These are phyloP conservation scores for Celoporthe dispersa DNA, from an alignment of 2,329 filamentous ascomycete genomes.

Conservation along the genomic window DNA sequence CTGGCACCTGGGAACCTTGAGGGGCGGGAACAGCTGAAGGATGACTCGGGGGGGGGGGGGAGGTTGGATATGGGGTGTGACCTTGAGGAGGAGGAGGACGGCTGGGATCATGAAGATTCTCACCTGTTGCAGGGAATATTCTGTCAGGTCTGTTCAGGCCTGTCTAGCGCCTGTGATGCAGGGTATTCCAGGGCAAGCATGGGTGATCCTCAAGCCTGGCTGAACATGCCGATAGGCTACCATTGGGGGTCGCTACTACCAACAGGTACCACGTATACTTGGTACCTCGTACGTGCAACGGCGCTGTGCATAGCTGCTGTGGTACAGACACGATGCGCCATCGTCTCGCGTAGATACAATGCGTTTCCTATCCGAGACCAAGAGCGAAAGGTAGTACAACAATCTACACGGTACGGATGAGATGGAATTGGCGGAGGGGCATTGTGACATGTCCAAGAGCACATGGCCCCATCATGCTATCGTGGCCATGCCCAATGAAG, in stretches of 20 bases:
- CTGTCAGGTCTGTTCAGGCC: not conserved
- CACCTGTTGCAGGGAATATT: not conserved
- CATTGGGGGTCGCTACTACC: no score
- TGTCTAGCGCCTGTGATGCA: not conserved
- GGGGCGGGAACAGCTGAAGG: not conserved
- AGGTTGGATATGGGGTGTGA: not conserved
- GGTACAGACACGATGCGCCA: not conserved
- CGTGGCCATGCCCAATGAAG: conserved; percentile 2
- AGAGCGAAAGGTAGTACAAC: no score
- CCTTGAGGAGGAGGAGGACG: not conserved
- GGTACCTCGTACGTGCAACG: no score
- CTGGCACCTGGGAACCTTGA: not conserved
- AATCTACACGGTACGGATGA: not conserved
- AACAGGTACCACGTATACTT: no score
- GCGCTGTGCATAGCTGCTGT: no score
- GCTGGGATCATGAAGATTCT: conserved; percentile 13
- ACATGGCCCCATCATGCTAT: not conserved
- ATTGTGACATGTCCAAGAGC: not conserved
- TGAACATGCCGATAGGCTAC: no score
- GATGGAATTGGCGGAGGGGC: not conserved
- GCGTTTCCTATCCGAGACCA: not conserved
- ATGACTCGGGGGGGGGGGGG: not conserved
- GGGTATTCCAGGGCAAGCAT: not conserved
- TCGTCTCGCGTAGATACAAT: not conserved
- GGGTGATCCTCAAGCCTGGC: not conserved